Evolutionary conservation across 345 rosid genomes (phyloP), one percentile per base, ranked within the genome.

Genomic region (Populus euphratica): DNA sequence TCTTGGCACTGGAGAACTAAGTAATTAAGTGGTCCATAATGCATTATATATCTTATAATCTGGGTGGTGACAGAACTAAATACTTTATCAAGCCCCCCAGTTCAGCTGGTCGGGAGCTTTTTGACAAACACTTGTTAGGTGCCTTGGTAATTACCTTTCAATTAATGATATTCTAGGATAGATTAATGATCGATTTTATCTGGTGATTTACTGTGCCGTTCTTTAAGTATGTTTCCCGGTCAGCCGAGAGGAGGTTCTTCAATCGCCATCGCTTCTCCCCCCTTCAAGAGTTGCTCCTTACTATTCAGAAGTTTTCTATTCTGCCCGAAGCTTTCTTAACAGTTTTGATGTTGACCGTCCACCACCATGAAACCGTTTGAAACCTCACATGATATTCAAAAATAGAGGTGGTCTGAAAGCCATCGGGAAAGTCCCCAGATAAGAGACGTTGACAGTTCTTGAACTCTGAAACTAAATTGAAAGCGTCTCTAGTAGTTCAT

Each of bases 81-180:
- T 72, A 78, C 54, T 41, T 73, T 67, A 39, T 49, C 9, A 44
- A 31, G 17, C 16, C 69, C 38, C 77, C 39, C 76, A 41, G 38
- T 4, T 64, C 59, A 64, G 44, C 38, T 43, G 61, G 77, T 74
- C 77, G 62, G 78, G 13, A 74, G 33, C 29, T 31, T 66, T 66
- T 49, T 49, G 10, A 12, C 38, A n/a, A 38, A 31, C 33, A 31
- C 68, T 65, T 65, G 33, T 65, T 29, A 65, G 39, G 38, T 65
- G 36, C 38, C 10, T 65, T 11, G n/a, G 25, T 65, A 31, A 25
- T 65, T 65, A 33, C 35, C 13, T 25, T 29, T n/a, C 33, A 29
- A 27, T 65, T 29, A 25, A 27, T 44, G 50, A 44, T 44, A 44
- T 44, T 44, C 50, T 44, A 13, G 5, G 17, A 44, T 16, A 6